Base-by-base conservation (phyloP, 106 monocot species). In the Vanilla planifolia region DNA sequence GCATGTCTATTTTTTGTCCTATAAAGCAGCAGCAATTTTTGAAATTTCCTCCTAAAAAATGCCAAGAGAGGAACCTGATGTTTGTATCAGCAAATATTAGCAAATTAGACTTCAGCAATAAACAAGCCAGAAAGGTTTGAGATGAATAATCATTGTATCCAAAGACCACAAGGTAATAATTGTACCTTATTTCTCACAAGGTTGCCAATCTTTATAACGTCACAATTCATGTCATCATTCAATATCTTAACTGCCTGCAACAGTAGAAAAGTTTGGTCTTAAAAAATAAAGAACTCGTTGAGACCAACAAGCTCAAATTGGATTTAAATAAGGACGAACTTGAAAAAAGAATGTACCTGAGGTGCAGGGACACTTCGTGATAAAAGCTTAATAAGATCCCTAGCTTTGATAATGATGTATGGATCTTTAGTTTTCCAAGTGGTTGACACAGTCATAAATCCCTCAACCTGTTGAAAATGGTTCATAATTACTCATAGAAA, bases 211-310 rank as follows among this genome's bases (percentile, higher is more conserved):
- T 92, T 82, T 62, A 98, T 92, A 55, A 98, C 85, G 47, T 91
- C 96, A 39, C 92, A 98, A 44, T 88, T 79, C 88, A 88, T 88
- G 23, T 92, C 91, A 84, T 92, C 98, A 75, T 98, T 82, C 30
- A 98, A 62, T 59, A 98, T 80, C 58, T 92, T 98, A 58, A 98
- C 81, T 44, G 92, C 98, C 95, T 95, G 55, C 41, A 75, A 65
- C 40, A 50, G 33, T 25, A 61, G 35, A 20, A 24, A 51, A 57
- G n/a, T 16, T 30, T 53, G 53, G 53, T 53, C 16, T 48, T 48
- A 48, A 48, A 17, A 22, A 35, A 3, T 36, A 35, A 35, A n/a
- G 35, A 36, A 36, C 7, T n/a, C n/a, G n/a, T 16, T n/a, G 24
- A 16, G 15, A 53, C 2, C n/a, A 25, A 30, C n/a, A 1, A 8